Base-by-base conservation (phyloP, 495 filamentous ascomycete species). In the Trichodelitschia bisporula region DNA sequence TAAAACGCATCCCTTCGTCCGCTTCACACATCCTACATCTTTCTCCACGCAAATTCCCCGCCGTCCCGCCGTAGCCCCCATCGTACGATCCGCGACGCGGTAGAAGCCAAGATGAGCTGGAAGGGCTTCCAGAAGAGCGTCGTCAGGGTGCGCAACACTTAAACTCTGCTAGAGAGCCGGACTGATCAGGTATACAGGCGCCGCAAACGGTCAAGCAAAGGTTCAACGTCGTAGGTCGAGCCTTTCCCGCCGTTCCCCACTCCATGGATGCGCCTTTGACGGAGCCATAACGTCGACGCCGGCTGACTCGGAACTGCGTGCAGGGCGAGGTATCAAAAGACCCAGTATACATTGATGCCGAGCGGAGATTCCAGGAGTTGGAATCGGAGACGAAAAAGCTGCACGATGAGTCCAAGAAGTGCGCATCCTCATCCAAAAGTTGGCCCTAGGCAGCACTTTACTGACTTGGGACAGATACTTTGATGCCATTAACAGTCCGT, bases 351-450 rank as follows among this genome's bases (percentile, higher is more conserved):
- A 69, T 70, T 36, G 86, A 99, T 55, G 77, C 86, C 34, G 86
- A 99, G 48, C 66, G 83, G 36, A 68, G 89, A 16, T 99, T 99
- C 45, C 57, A 77, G 32, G 89, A 99, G 53, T 66, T 99, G 35
- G 86, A 99, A 36, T 43, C 57, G 49, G 86, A 99, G 54, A 95
- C 89, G 13, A 92, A 92, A 59, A 78, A 71, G 45, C 69, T 99
- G 4, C 84, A 95, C 53, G 77, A 86, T 57, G 82, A 91, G 46
- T 83, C 75, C 17, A 74, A 79, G 48, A 92, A 86, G 55, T 83
- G 41, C 49, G 35, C 1, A 25, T 11, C 9, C 19, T 38, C 31
- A 34, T 12, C 5, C 18, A 27, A 34, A 1, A 15, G 18, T 26
- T 15, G n/a, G 9, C 12, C 13, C 9, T 9, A 21, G 14, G 6